These are phyloP conservation scores for Aspergillus tanneri DNA, from an alignment of 2,329 filamentous ascomycete genomes.

Conservation along the genomic window DNA sequence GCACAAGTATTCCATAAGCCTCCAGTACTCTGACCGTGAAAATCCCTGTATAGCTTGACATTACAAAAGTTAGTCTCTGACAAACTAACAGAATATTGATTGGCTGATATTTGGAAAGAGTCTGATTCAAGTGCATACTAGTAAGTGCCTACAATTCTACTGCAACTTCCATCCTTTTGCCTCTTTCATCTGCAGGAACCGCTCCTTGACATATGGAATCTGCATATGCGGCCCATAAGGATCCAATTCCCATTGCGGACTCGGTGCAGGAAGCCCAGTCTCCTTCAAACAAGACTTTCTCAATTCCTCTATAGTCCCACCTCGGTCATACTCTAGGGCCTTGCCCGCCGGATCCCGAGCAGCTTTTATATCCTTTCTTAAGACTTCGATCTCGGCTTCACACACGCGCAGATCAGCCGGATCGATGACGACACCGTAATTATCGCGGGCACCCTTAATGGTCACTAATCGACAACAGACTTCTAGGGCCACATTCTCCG, in stretches of 20 bases:
- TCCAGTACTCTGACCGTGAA: too few species aligned
- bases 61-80: too few species aligned
- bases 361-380: constrained; percentile 35
- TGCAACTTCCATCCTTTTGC: constrained; percentile 15
- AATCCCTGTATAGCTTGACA: too few species aligned
- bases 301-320: constrained; percentile 45
- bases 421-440: constrained; percentile 50
- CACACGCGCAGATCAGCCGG: constrained; percentile 38
- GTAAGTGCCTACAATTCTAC: background rate
- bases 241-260: constrained; percentile 46
- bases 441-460: constrained; percentile 41
- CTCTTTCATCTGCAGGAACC: constrained; percentile 34
- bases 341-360: constrained; percentile 23
- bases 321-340: constrained; percentile 42
- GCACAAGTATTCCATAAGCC: too few species aligned
- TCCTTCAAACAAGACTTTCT: constrained; percentile 39
- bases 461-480: constrained; percentile 48
- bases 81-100: too few species aligned
- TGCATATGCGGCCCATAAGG: constrained; percentile 49
- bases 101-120: too few species aligned
- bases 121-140: too few species aligned
- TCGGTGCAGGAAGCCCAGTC: constrained; percentile 45
- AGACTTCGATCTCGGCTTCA: constrained; percentile 33
- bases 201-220: constrained; percentile 45
- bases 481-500: constrained; percentile 47